Evolutionary conservation across 495 filamentous ascomycete genomes (phyloP).

Genomic region (Terfezia claveryi): DNA sequence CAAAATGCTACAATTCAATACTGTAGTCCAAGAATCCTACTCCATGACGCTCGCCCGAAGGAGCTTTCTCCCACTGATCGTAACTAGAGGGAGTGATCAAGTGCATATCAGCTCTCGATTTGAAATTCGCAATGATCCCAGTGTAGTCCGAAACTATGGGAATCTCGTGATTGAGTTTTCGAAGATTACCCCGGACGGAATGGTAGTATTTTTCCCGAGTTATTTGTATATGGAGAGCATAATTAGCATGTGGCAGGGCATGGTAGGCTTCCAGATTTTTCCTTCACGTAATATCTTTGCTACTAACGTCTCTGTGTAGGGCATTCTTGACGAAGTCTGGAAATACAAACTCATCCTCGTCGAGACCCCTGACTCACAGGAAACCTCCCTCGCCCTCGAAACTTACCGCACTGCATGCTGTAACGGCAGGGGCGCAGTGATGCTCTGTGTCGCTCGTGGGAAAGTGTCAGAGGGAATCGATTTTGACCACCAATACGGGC

Average conservation of each 20-base stretch:
- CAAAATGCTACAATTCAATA: conserved; percentile 83
- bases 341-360: conserved; percentile 97
- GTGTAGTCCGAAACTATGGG: conserved; percentile 88
- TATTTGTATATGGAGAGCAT: conserved; percentile 99
- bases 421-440: conserved; percentile 80
- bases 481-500: conserved; percentile 97
- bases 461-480: conserved; percentile 97
- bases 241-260: conserved; percentile 96
- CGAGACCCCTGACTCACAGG: conserved; percentile 92
- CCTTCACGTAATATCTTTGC: not conserved
- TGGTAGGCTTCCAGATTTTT: conserved; percentile 24
- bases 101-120: conserved; percentile 76
- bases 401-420: conserved; percentile 93
- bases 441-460: conserved; percentile 85
- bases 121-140: conserved; percentile 81
- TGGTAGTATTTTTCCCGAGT: conserved; percentile 97
- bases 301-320: conserved; percentile 16
- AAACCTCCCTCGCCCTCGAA: conserved; percentile 86
- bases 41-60: conserved; percentile 87
- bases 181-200: conserved; percentile 82
- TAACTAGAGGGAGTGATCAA: conserved; percentile 87
- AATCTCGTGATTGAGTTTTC: conserved; percentile 80
- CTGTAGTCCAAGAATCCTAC: conserved; percentile 90
- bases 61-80: conserved; percentile 93
- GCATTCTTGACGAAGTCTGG: conserved; percentile 92